These are phyloP conservation scores for Aspergillus fijiensis DNA, from an alignment of 2,329 filamentous ascomycete species.

Conservation along the genomic window DNA sequence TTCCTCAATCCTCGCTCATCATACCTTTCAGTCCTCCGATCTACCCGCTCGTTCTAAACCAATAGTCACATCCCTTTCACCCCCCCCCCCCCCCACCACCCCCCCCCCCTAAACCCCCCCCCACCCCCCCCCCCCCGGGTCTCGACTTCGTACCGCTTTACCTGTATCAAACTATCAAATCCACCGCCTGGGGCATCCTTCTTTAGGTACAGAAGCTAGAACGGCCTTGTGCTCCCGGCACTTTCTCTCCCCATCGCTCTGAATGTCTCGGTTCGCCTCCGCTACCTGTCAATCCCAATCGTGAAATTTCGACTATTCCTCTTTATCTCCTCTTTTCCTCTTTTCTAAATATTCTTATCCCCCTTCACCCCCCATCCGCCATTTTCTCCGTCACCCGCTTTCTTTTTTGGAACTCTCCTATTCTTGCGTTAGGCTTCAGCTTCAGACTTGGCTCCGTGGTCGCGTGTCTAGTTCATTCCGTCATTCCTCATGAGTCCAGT, in stretches of 20 bases:
- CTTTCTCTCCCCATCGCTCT: constrained; percentile 3
- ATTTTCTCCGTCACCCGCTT: constrained; percentile 8
- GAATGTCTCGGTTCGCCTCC: constrained; percentile 9
- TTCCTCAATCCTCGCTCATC: not conserved
- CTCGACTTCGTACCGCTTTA: not conserved
- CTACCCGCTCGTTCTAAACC: constrained; percentile 19
- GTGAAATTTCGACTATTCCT: not conserved
- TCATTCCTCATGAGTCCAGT: constrained; percentile 30
- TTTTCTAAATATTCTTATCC: constrained; percentile 2
- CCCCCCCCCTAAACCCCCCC: constrained; percentile 3
- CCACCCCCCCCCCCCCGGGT: not conserved
- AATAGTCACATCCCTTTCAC: constrained; percentile 12
- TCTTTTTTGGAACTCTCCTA: not conserved
- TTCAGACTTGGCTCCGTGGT: constrained; percentile 10
- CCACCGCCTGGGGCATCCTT: not conserved
- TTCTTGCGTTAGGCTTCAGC: not conserved
- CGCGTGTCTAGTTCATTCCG: constrained; percentile 16
- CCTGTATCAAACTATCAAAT: not conserved
- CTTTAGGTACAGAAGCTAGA: not conserved
- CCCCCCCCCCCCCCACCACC: constrained; percentile 7
- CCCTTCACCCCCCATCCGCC: not conserved
- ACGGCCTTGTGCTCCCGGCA: constrained; percentile 1
- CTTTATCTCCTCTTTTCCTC: not conserved
- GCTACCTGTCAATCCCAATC: not conserved
- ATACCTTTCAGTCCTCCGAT: constrained; percentile 7